A percentile compares a stretch with the other conserved stretches of the same genome.
Conservation (phyloP, 2,329 filamentous ascomycete genomes). For the Penicillium sp. region DNA sequence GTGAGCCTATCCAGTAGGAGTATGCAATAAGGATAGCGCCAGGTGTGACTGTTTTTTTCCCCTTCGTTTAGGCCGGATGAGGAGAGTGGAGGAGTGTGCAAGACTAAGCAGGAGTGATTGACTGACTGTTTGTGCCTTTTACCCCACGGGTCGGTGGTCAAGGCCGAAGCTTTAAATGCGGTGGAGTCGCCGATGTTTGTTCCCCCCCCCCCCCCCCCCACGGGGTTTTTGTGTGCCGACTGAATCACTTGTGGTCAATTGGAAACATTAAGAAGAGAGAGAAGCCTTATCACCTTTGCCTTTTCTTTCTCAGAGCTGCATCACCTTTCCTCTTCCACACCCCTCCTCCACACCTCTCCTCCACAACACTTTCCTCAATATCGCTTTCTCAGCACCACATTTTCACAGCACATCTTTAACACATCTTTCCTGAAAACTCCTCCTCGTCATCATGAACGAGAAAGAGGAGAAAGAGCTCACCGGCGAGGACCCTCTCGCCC, state of each 20-base stretch:
- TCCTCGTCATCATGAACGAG: conserved; percentile 17
- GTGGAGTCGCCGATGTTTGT: conserved; percentile 4
- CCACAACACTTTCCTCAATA: no score
- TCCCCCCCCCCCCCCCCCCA: background rate
- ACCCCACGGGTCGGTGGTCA: conserved; percentile 9
- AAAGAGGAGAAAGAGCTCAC: conserved; percentile 18
- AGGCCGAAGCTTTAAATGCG: conserved; percentile 6
- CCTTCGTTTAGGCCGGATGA: background rate
- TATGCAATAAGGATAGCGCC: background rate
- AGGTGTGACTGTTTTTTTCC: background rate
- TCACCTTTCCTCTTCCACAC: background rate
- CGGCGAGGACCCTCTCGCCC: conserved; percentile 12
- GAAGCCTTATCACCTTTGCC: background rate
- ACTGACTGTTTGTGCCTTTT: background rate
- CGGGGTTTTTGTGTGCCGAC: background rate
- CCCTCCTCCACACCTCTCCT: no score
- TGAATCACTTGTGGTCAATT: background rate
- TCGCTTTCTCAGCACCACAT: no score
- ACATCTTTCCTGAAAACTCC: no score
- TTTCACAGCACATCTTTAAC: background rate
- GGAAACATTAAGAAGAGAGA: background rate
- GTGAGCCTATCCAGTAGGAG: background rate
- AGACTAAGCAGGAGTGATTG: no score
- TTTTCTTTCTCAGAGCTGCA: background rate
- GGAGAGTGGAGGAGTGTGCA: no score